Evolutionary conservation across 1,139 yeast species (phyloP).

Genomic region (Lodderomyces oxycetoniae): DNA sequence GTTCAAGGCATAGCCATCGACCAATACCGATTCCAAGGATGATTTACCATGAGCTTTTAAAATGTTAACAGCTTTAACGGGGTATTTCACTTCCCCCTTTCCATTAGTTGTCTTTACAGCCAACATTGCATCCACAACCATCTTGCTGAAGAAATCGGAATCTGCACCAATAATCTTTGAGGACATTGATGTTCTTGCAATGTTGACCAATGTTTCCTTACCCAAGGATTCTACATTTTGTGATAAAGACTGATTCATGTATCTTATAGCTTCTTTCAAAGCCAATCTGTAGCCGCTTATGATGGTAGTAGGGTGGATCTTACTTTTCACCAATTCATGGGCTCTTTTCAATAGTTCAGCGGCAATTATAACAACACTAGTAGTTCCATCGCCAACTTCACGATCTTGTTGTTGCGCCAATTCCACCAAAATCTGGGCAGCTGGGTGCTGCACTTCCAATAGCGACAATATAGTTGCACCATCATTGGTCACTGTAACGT

Average conservation of each 20-base stretch:
- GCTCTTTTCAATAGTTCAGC: constrained; percentile 90
- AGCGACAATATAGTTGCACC: constrained; percentile 94
- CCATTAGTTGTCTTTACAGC: constrained; percentile 90
- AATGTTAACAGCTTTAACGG: constrained; percentile 95
- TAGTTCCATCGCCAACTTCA: constrained; percentile 98
- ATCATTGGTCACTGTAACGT: constrained; percentile 97
- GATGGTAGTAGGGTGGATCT: constrained; percentile 96
- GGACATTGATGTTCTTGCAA: constrained; percentile 96
- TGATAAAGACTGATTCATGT: constrained; percentile 80
- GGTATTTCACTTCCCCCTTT: constrained; percentile 88
- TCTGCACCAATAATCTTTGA: constrained; percentile 97
- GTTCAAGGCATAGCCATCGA: constrained; percentile 93
- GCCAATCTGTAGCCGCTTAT: constrained; percentile 96
- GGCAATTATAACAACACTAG: constrained; percentile 95
- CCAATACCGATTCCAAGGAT: constrained; percentile 76
- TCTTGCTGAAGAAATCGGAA: constrained; percentile 78
- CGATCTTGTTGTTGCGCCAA: constrained; percentile 98
- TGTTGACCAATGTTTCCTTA: constrained; percentile 73
- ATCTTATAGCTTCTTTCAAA: constrained; percentile 84
- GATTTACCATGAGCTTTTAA: constrained; percentile 97
- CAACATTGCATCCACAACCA: constrained; percentile 94
- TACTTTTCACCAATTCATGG: constrained; percentile 86
- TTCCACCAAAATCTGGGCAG: constrained; percentile 94
- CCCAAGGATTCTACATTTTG: constrained; percentile 79
- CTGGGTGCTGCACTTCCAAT: constrained; percentile 97